A percentile compares a stretch with the other conserved stretches of the same genome.
These are phyloP conservation scores for Ophiocordyceps camponoti-leonardi DNA, from an alignment of 2,329 filamentous ascomycete species.

Conservation along the genomic window DNA sequence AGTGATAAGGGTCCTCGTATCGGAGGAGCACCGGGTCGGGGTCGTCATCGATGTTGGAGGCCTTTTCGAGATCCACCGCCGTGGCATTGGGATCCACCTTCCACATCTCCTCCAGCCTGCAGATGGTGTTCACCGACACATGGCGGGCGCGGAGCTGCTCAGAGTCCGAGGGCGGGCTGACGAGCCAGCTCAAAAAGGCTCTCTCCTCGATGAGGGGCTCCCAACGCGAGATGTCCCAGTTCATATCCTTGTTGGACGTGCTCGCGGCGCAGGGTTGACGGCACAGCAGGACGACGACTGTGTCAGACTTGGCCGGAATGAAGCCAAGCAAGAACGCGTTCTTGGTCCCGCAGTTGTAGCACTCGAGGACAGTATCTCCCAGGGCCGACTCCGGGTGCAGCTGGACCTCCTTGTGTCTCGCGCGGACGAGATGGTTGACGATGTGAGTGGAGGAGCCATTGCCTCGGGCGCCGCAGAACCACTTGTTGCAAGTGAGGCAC, in stretches of 20 bases:
- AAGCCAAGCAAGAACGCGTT: conserved; percentile 96
- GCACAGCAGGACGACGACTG: conserved; percentile 89
- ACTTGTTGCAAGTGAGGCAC: conserved; percentile 88
- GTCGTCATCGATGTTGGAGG: conserved; percentile 82
- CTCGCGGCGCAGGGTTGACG: conserved; percentile 91
- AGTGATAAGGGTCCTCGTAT: conserved; percentile 95
- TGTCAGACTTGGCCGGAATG: conserved; percentile 96
- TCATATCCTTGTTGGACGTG: conserved; percentile 97
- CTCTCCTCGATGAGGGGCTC: conserved; percentile 94
- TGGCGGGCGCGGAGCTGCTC: conserved; percentile 93
- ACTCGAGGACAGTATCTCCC: conserved; percentile 91
- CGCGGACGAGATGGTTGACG: conserved; percentile 92
- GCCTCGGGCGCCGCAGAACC: conserved; percentile 96
- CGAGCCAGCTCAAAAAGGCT: conserved; percentile 87
- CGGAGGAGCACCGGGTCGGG: conserved; percentile 81
- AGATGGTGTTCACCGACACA: conserved; percentile 84
- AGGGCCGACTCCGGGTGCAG: conserved; percentile 85
- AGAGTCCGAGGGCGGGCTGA: conserved; percentile 73
- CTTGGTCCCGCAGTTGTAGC: conserved; percentile 98
- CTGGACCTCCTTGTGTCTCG: conserved; percentile 96
- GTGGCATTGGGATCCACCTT: conserved; percentile 86
- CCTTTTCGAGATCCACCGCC: conserved; percentile 80
- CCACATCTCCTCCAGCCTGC: conserved; percentile 95
- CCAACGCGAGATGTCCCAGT: conserved; percentile 97
- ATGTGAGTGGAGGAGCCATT: conserved; percentile 96